Conservation (phyloP, 257 asterid species). For the Salvia miltiorrhiza region DNA sequence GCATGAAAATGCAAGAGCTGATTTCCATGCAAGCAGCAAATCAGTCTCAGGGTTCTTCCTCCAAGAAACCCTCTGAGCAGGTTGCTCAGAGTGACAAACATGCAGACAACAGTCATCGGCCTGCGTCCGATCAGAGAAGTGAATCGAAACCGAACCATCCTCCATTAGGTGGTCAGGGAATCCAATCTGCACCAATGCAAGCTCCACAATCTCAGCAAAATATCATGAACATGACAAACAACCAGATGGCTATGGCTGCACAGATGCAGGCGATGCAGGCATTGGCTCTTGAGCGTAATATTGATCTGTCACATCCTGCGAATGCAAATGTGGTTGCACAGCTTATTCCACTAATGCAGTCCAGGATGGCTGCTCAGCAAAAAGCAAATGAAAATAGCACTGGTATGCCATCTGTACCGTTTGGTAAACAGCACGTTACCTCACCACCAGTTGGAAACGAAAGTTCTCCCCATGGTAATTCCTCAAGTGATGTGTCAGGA, state of each 20-base stretch:
- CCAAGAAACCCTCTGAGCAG: conserved; percentile 68
- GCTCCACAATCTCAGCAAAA: conserved; percentile 67
- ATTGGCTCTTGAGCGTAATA: conserved; percentile 83
- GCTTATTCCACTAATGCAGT: conserved; percentile 72
- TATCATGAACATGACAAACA: conserved; percentile 57
- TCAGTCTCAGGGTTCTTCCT: conserved; percentile 64
- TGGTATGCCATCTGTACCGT: conserved; percentile 47
- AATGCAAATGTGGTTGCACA: conserved; percentile 81
- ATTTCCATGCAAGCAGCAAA: conserved; percentile 57
- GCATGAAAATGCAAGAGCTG: conserved; percentile 70
- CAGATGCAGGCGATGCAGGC: conserved; percentile 94
- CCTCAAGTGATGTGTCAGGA: conserved; percentile 77
- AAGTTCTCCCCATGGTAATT: conserved; percentile 75
- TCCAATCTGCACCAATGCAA: conserved; percentile 43
- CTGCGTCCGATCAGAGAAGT: conserved; percentile 52
- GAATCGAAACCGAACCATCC: conserved; percentile 55
- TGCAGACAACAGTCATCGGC: conserved; percentile 54
- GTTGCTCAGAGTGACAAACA: conserved; percentile 48
- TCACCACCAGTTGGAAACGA: conserved; percentile 69
- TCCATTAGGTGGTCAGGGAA: conserved; percentile 56
- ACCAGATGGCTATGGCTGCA: conserved; percentile 69
- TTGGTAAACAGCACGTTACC: conserved; percentile 59
- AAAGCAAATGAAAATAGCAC: conserved; percentile 59
- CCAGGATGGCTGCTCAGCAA: conserved; percentile 78
- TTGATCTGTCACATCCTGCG: conserved; percentile 89